A percentile compares a stretch with the other conserved stretches of the same genome.
Conservation (phyloP, 352 stramenopile species). For the Phytophthora citrophthora region DNA sequence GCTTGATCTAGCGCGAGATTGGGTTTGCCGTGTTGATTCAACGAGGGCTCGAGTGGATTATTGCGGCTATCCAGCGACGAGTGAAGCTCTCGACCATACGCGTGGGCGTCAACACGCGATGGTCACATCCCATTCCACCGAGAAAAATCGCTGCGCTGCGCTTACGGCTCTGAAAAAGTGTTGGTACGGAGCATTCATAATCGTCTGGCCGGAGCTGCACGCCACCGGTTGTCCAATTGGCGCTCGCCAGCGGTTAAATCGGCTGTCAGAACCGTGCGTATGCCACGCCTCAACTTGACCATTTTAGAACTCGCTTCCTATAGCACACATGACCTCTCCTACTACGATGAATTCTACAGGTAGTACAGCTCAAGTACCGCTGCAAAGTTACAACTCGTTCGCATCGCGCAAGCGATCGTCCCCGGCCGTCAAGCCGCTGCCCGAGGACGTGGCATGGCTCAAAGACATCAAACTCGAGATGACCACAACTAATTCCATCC, state of each 20-base stretch:
- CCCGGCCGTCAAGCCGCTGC: constrained; percentile 34
- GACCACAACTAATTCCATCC: constrained; percentile 32
- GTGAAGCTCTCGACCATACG: constrained; percentile 4
- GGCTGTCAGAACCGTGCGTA: constrained; percentile 17
- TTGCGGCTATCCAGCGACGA: constrained; percentile 29
- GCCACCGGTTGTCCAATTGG: constrained; percentile 35
- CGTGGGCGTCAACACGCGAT: constrained; percentile 11
- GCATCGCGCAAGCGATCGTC: constrained; percentile 36
- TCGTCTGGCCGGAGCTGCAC: constrained; percentile 14
- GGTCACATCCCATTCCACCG: constrained; percentile 8
- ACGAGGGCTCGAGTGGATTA: constrained; percentile 25
- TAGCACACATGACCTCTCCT: constrained; percentile 26
- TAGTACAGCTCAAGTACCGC: background rate
- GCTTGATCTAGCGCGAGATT: background rate
- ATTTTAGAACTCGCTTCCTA: constrained; percentile 32
- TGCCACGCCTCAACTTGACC: constrained; percentile 14
- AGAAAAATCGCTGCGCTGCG: constrained; percentile 19
- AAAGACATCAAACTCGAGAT: constrained; percentile 45
- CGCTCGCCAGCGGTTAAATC: constrained; percentile 34
- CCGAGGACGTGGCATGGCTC: constrained; percentile 44
- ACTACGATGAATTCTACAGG: constrained; percentile 1
- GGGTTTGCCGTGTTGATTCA: constrained; percentile 11
- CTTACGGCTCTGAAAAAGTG: constrained; percentile 11
- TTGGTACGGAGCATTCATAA: constrained; percentile 16
- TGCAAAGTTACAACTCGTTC: constrained; percentile 30